Conservation (phyloP, 2,329 filamentous ascomycete species). For the Chaetothyriales sp. region DNA sequence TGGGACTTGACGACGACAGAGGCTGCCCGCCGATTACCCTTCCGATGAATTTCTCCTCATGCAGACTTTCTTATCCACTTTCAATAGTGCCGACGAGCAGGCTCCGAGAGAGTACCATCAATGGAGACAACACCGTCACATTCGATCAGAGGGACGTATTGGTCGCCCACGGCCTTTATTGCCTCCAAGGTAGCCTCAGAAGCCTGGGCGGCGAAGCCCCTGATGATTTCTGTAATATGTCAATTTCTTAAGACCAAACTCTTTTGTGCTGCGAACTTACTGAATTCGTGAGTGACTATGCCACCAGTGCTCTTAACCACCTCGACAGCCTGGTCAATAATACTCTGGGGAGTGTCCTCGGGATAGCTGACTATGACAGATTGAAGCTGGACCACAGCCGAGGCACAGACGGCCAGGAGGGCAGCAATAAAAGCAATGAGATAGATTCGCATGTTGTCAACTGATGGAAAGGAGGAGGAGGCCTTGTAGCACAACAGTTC, state of each 20-base stretch:
- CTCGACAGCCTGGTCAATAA: conserved; percentile 57
- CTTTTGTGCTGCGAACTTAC: conserved; percentile 33
- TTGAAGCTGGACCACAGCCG: conserved; percentile 47
- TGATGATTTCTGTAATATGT: conserved; percentile 30
- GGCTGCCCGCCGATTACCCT: no score
- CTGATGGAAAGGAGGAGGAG: not conserved
- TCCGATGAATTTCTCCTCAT: not conserved
- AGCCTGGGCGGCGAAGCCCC: conserved; percentile 63
- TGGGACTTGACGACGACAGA: no score
- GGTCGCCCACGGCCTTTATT: conserved; percentile 46
- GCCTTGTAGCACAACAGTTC: not conserved
- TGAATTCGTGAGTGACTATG: conserved; percentile 65
- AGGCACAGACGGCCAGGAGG: conserved; percentile 43
- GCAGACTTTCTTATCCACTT: not conserved
- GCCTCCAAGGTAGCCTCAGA: conserved; percentile 53
- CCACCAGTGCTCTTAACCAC: conserved; percentile 56
- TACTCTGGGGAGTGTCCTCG: conserved; percentile 48
- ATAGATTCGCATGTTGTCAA: conserved; percentile 49
- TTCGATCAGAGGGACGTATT: conserved; percentile 54
- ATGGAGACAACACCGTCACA: conserved; percentile 55
- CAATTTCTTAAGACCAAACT: conserved; percentile 9
- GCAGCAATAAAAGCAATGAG: conserved; percentile 43
- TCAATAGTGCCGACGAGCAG: not conserved
- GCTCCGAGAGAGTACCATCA: conserved; percentile 9
- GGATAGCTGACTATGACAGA: conserved; percentile 68